These are phyloP conservation scores for Trypanosoma brucei DNA, from an alignment of 208 protist species.

Conservation along the genomic window DNA sequence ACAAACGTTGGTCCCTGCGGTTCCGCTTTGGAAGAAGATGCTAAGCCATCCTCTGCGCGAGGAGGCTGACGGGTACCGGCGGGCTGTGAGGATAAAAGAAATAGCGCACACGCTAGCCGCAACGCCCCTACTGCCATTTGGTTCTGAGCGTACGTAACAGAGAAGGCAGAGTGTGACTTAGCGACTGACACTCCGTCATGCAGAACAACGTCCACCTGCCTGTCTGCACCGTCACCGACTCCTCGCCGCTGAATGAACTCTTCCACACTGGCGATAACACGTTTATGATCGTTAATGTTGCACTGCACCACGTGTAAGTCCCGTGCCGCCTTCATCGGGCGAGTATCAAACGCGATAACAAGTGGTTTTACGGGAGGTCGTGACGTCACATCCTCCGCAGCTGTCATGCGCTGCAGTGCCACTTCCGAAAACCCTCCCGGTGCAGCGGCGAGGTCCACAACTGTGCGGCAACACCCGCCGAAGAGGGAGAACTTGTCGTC, in stretches of 20 bases:
- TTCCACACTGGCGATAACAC: conserved; percentile 12
- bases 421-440: conserved; percentile 72
- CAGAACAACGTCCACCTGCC: conserved; percentile 44
- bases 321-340: conserved; percentile 40
- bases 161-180: conserved; percentile 47
- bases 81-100: conserved; percentile 10
- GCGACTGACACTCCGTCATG: conserved; percentile 77
- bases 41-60: background rate
- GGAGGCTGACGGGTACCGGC: too few relatives aligned
- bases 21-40: background rate
- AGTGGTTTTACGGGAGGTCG: conserved; percentile 11
- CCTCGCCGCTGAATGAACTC: background rate
- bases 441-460: conserved; percentile 68
- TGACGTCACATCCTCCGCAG: background rate
- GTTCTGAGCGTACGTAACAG: conserved; percentile 71
- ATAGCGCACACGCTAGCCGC: conserved; percentile 47
- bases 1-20: conserved; percentile 29
- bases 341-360: conserved; percentile 63
- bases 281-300: conserved; percentile 49
- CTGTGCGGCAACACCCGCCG: conserved; percentile 22
- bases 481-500: conserved; percentile 47
- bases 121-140: conserved; percentile 67
- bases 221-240: background rate
- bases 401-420: conserved; percentile 46
- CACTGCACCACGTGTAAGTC: conserved; percentile 27